phyloP scores from a whole-genome alignment of 768 basidiomycete genomes.

The Russula sp. region DNA sequence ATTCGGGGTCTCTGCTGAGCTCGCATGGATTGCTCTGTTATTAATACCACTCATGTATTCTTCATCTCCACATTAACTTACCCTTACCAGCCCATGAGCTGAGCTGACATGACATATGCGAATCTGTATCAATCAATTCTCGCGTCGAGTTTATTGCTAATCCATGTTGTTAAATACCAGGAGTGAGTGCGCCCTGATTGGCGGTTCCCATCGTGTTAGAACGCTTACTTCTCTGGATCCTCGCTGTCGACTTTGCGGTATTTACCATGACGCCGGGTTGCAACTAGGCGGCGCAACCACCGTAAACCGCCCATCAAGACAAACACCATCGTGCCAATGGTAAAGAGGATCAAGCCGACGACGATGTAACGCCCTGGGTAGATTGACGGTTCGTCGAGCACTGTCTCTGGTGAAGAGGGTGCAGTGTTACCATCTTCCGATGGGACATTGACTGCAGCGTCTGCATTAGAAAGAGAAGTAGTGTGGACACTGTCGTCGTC shows the following conservation, averaged over 20 bases:
- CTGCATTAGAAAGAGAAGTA: background rate
- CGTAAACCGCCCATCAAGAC: constrained; percentile 17
- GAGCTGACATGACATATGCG: no score
- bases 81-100: background rate
- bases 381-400: constrained; percentile 16
- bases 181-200: background rate
- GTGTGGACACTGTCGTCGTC: constrained; percentile 18
- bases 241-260: constrained; percentile 13
- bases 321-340: constrained; percentile 9
- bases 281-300: constrained; percentile 10
- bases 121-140: background rate
- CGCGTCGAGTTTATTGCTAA: background rate
- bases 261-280: constrained; percentile 9
- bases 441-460: background rate
- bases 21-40: background rate
- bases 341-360: constrained; percentile 28
- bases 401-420: constrained; percentile 5
- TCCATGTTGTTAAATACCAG: background rate
- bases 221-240: constrained; percentile 15
- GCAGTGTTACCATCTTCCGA: background rate
- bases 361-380: constrained; percentile 26
- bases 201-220: no score
- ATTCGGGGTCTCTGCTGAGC: background rate
- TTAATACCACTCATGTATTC: background rate
- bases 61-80: background rate